phyloP scores from a whole-genome alignment of 1,284 basidiomycete genomes.

The Irpex lacteus region DNA sequence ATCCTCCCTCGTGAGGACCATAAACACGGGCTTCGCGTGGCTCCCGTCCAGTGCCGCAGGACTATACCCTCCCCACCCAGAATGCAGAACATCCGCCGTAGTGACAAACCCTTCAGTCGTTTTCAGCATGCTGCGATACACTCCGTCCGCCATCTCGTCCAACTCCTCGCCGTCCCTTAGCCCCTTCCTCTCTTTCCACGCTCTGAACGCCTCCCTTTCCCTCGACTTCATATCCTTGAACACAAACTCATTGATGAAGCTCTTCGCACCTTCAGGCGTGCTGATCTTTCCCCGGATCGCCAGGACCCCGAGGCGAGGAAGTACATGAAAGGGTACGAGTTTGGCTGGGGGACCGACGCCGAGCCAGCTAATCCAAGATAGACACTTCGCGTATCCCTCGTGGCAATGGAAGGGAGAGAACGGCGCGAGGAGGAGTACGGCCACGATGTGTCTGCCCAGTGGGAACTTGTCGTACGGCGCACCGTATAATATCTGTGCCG shows the following conservation, averaged over 20 bases:
- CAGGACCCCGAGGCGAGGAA: slow-evolving; percentile 32
- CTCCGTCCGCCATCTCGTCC: slow-evolving; percentile 38
- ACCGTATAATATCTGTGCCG: slow-evolving; percentile 57
- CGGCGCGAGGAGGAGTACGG: slow-evolving; percentile 45
- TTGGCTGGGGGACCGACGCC: slow-evolving; percentile 42
- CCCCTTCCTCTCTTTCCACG: slow-evolving; percentile 40
- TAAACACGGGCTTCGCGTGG: slow-evolving; percentile 41
- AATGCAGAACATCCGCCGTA: slow-evolving; percentile 40
- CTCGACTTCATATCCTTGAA: slow-evolving; percentile 41
- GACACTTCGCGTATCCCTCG: slow-evolving; percentile 38
- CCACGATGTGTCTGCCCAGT: slow-evolving; percentile 41
- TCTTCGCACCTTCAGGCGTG: slow-evolving; percentile 38
- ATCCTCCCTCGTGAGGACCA: slow-evolving; percentile 42
- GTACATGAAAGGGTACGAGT: slow-evolving; percentile 38
- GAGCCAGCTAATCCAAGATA: slow-evolving; percentile 46
- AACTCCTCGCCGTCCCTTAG: slow-evolving; percentile 41
- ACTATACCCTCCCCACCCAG: slow-evolving; percentile 50
- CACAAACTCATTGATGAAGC: slow-evolving; percentile 33
- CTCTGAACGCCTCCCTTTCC: slow-evolving; percentile 37
- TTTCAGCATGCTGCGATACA: slow-evolving; percentile 43
- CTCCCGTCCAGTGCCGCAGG: slow-evolving; percentile 41
- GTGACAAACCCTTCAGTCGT: slow-evolving; percentile 55
- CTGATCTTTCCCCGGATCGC: slow-evolving; percentile 35
- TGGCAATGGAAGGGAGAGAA: slow-evolving; percentile 47
- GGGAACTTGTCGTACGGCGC: slow-evolving; percentile 50